Base-by-base conservation (phyloP, 1,139 yeast species). In the Casaregolazyma lundiana region DNA sequence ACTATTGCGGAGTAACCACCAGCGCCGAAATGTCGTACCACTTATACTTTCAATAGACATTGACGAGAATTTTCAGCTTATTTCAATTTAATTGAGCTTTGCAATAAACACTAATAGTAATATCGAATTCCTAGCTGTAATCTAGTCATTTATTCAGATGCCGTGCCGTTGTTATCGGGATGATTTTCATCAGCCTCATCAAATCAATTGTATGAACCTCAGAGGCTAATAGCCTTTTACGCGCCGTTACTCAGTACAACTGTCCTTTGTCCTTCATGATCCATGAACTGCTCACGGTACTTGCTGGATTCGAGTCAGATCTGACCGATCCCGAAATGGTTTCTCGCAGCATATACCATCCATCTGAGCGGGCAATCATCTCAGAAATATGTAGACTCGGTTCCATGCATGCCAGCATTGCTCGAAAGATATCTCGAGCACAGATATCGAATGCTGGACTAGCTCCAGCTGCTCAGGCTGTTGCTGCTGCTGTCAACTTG, bases 261-360 rank as follows among this genome's bases (percentile, higher is more conserved):
- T n/a, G n/a, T 8, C 21, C 21, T 16, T 6, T 11, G 15, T 6
- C 8, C 8, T 13, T 38, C 11, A 56, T 56, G 60, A 51, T 56
- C 35, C 58, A 54, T 36, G 59, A 56, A 36, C 52, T 53, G 9
- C 44, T 56, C 35, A 45, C 56, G 19, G 58, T 55, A 7, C 44
- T 60, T 40, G 56, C 59, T 4, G 63, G 63, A 9, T 50, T 51
- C 35, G 50, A 48, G 34, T 58, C 63, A 29, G 47, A 55, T 6
- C 26, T 57, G 16, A 43, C 56, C n/a, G 45, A 47, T 9, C 36
- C 46, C 4, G 45, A 48, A 16, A 41, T 45, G 18, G 37, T 38
- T 8, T 35, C 45, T 4, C 24, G 30, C 16, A 18, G 15, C 42
- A 17, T 35, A 5, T 17, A 35, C 16, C 51, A 49, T 41, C 38